Percentiles rank a stretch among this genome's conserved stretches.
Conservation (phyloP, 2,329 filamentous ascomycete species). For the Hortaea werneckii region DNA sequence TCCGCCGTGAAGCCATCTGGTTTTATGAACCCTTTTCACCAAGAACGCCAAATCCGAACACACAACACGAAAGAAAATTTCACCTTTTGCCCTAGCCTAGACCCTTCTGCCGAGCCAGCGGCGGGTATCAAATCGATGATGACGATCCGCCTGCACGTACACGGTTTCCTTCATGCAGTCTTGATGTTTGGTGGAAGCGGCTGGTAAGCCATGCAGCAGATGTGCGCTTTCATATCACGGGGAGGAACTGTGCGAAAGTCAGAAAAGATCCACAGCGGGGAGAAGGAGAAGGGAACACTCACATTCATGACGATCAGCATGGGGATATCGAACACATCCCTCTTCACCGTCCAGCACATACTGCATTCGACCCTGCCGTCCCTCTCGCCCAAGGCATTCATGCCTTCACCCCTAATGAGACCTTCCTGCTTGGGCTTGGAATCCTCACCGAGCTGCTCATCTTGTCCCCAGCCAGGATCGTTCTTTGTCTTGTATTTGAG, state of each 20-base stretch:
- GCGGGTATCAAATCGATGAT: neutral
- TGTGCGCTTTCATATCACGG: neutral
- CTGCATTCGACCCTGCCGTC: slow-evolving; percentile 91
- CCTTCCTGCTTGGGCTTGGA: slow-evolving; percentile 20
- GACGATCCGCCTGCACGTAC: neutral
- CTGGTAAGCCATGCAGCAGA: neutral
- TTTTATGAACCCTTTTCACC: too few species aligned
- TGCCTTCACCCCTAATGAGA: slow-evolving; percentile 55
- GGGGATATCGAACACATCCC: slow-evolving; percentile 95
- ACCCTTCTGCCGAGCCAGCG: neutral
- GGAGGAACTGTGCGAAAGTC: neutral
- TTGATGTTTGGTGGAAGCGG: neutral
- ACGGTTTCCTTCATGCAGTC: neutral
- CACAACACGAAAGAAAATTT: too few species aligned
- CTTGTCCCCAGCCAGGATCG: slow-evolving; percentile 30
- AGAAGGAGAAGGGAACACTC: slow-evolving; percentile 36
- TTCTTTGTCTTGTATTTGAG: slow-evolving; percentile 81
- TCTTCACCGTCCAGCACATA: slow-evolving; percentile 94
- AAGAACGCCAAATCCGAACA: too few species aligned
- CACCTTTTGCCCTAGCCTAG: too few species aligned
- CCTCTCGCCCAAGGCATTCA: slow-evolving; percentile 65
- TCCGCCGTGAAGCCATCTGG: too few species aligned
- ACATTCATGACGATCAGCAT: slow-evolving; percentile 99
- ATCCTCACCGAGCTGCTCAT: slow-evolving; percentile 38
- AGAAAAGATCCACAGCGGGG: neutral